These are phyloP conservation scores for Geranomyces michiganensis DNA, from an alignment of 192 early-diverging fungal species.

Conservation along the genomic window DNA sequence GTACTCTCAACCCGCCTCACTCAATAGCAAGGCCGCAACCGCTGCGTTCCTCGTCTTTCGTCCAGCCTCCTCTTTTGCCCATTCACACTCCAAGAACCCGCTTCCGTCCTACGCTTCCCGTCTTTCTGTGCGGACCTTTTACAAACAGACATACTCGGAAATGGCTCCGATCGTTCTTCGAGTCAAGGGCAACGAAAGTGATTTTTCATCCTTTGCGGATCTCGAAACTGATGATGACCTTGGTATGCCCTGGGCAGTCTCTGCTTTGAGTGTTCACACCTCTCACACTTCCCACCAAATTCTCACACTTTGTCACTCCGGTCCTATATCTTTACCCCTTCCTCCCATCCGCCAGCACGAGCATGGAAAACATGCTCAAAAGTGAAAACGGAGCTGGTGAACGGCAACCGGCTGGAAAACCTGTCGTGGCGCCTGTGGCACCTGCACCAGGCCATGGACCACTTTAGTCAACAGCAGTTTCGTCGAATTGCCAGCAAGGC, in stretches of 20 bases:
- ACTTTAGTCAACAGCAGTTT: constrained; percentile 5
- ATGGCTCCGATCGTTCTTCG: constrained; percentile 19
- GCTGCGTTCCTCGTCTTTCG: no score
- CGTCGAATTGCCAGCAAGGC: constrained; percentile 16
- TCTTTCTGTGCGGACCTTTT: no score
- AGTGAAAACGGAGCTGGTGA: constrained; percentile 81
- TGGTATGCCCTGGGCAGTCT: constrained; percentile 19
- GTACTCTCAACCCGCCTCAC: no score
- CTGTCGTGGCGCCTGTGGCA: constrained; percentile 87
- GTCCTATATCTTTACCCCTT: background rate
- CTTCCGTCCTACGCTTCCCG: no score
- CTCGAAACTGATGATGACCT: constrained; percentile 76
- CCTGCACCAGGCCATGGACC: constrained; percentile 51
- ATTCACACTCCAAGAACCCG: no score
- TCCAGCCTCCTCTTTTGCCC: no score
- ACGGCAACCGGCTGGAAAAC: constrained; percentile 80
- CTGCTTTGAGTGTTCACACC: background rate
- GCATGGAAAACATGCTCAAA: constrained; percentile 85
- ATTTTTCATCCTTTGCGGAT: constrained; percentile 71
- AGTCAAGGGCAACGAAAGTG: constrained; percentile 28
- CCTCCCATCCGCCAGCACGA: background rate
- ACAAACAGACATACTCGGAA: no score
- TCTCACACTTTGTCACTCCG: no score
- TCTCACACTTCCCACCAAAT: no score
- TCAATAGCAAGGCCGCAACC: no score